Evolutionary conservation across 1,284 basidiomycete species (phyloP), one percentile per base, ranked within the genome.

Genomic region (Rhodofomes roseus): DNA sequence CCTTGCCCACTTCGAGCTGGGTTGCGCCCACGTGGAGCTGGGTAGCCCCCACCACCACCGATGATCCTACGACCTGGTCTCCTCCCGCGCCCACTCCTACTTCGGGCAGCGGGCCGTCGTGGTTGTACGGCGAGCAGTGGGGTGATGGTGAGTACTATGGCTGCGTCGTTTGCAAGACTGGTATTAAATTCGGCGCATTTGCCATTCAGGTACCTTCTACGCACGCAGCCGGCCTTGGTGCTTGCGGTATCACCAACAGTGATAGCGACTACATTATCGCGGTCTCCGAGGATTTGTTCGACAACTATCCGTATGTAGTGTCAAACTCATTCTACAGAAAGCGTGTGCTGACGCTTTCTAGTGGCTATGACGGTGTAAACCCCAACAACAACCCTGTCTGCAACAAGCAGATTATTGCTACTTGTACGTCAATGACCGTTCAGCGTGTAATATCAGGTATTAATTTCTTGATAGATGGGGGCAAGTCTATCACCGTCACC

Each of bases 381-480:
- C 84, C 86, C 53, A 90, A 90, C 72, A 63, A 60, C 51, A 89
- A 90, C 73, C 85, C 87, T 27, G 68, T 90, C 56, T 90, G 87
- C 69, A 72, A 73, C 64, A 78, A 71, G 67, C 66, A 73, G 56
- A 70, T 87, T 63, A 72, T 54, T 0, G 79, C 76, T 11, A 70
- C 58, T 14, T 86, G 86, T 85, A 34, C 31, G 31, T 34, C 31
- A 69, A 66, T 80, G 52, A 9, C 41, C 18, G 4, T 55, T 8
- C 20, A 23, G 14, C 9, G 12, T 37, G 7, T 18, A 12, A 11
- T 48, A 11, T 27, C 29, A 31, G 22, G 40, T 48, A 23, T 23
- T 40, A 37, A 55, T 36, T 31, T 8, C 43, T 54, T 27, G 62
- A 54, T 58, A 88, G 87, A 82, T 67, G 29, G 77, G 52, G 84